phyloP scores from a whole-genome alignment of 192 early-diverging fungal genomes.

The Lunasporangiospora selenospora region DNA sequence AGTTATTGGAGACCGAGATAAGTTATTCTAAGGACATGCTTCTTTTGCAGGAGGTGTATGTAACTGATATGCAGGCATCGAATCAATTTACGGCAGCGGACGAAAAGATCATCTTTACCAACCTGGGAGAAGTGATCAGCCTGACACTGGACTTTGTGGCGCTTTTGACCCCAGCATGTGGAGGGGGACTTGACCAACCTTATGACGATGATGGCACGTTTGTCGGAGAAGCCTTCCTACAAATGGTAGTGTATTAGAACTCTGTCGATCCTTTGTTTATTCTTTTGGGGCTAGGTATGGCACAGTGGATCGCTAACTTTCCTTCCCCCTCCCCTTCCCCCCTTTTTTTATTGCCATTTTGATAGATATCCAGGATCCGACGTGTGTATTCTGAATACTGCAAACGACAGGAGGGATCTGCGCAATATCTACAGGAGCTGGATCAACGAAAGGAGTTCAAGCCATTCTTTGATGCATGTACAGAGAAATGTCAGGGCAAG shows the following conservation, averaged over 20 bases:
- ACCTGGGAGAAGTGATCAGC: slow-evolving; percentile 76
- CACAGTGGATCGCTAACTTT: not conserved
- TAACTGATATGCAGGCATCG: slow-evolving; percentile 57
- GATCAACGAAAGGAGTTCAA: slow-evolving; percentile 42
- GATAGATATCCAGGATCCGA: slow-evolving; percentile 39
- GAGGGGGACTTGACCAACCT: slow-evolving; percentile 18
- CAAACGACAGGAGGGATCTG: slow-evolving; percentile 75
- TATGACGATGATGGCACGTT: slow-evolving; percentile 41
- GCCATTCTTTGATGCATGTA: slow-evolving; percentile 60
- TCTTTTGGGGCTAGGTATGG: slow-evolving; percentile 15
- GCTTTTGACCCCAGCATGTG: slow-evolving; percentile 65
- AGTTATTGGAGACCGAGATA: slow-evolving; percentile 80
- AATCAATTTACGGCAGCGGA: slow-evolving; percentile 63
- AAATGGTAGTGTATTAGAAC: slow-evolving; percentile 47
- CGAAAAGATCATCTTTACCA: slow-evolving; percentile 76
- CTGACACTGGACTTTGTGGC: slow-evolving; percentile 70
- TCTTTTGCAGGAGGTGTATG: slow-evolving; percentile 75
- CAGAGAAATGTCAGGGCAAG: slow-evolving; percentile 65
- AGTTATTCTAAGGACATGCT: slow-evolving; percentile 78
- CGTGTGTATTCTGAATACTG: slow-evolving; percentile 77
- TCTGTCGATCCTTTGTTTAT: not conserved
- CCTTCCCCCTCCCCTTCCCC: not conserved
- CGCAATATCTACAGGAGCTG: slow-evolving; percentile 68
- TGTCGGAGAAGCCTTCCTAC: slow-evolving; percentile 62
- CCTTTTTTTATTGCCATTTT: not conserved